Percentiles rank a stretch among this genome's conserved stretches.
These are phyloP conservation scores for Jaltomata sinuosa DNA, from an alignment of 257 asterid species.

Conservation along the genomic window DNA sequence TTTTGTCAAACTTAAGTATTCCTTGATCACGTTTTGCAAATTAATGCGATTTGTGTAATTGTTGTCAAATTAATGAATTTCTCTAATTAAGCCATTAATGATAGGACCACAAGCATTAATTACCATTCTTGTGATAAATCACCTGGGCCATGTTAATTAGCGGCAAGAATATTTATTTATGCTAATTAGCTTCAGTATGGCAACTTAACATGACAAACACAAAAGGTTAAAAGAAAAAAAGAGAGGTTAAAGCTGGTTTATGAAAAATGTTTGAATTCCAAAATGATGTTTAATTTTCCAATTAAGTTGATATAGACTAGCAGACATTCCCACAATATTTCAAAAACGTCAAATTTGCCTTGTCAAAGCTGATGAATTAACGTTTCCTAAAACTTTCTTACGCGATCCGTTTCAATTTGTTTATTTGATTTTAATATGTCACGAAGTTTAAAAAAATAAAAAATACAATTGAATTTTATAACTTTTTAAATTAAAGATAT, in stretches of 20 bases:
- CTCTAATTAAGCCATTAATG: background rate
- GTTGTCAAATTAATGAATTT: background rate
- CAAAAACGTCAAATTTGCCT: background rate
- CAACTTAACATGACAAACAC: background rate
- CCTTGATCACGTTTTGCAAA: no score
- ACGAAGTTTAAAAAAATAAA: no score
- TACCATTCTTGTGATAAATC: background rate
- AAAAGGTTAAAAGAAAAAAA: background rate
- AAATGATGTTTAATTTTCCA: background rate
- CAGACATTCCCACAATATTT: background rate
- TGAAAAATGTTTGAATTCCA: background rate
- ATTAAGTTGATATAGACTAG: background rate
- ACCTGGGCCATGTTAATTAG: background rate
- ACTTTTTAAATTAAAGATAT: no score
- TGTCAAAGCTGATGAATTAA: background rate
- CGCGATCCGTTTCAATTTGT: no score
- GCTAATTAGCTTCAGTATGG: background rate
- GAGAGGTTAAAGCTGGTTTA: background rate
- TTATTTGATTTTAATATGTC: no score
- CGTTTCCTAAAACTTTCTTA: background rate
- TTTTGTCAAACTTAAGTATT: background rate
- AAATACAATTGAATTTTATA: no score
- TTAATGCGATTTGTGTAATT: no score
- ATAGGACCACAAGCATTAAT: background rate
- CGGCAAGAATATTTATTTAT: background rate